Conservation (phyloP, 139 green algal genomes). For the Tetradesmus obliquus region DNA sequence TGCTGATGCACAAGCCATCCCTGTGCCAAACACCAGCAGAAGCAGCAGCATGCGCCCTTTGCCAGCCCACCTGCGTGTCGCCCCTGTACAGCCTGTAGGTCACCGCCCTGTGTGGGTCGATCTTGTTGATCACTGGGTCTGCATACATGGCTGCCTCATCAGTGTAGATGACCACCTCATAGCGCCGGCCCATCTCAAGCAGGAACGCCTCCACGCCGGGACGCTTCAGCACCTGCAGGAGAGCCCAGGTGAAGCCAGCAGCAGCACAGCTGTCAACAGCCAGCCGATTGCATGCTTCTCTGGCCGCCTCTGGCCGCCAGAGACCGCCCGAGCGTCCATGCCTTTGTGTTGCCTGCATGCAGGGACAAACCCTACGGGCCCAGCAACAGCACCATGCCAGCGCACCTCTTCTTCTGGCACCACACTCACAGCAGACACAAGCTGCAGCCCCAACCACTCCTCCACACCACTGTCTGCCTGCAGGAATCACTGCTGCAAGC, state of each 20-base stretch:
- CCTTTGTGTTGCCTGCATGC: background rate
- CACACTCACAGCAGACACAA: background rate
- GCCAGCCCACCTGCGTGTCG: slow-evolving; percentile 71
- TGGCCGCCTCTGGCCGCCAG: background rate
- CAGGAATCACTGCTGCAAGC: too few relatives aligned
- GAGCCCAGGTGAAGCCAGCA: background rate
- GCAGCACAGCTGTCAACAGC: background rate
- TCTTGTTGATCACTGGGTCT: slow-evolving; percentile 92
- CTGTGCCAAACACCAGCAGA: background rate
- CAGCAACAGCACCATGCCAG: too few relatives aligned
- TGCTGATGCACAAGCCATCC: too few relatives aligned
- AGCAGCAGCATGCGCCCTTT: background rate
- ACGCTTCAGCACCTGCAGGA: slow-evolving; percentile 86
- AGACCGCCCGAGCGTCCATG: background rate
- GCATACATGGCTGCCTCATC: slow-evolving; percentile 87
- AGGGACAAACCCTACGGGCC: too few relatives aligned
- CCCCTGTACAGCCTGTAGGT: slow-evolving; percentile 84
- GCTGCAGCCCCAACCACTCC: too few relatives aligned
- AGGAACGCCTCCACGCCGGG: slow-evolving; percentile 95
- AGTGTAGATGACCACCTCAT: slow-evolving; percentile 97
- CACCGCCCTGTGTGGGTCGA: slow-evolving; percentile 80
- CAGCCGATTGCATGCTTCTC: background rate
- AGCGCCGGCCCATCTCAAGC: slow-evolving; percentile 88
- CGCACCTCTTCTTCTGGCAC: background rate
- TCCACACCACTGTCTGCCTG: too few relatives aligned